A percentile compares a stretch with the other conserved stretches of the same genome.
phyloP scores from a whole-genome alignment of 2,329 filamentous ascomycete genomes.

The Fusarium foetens region DNA sequence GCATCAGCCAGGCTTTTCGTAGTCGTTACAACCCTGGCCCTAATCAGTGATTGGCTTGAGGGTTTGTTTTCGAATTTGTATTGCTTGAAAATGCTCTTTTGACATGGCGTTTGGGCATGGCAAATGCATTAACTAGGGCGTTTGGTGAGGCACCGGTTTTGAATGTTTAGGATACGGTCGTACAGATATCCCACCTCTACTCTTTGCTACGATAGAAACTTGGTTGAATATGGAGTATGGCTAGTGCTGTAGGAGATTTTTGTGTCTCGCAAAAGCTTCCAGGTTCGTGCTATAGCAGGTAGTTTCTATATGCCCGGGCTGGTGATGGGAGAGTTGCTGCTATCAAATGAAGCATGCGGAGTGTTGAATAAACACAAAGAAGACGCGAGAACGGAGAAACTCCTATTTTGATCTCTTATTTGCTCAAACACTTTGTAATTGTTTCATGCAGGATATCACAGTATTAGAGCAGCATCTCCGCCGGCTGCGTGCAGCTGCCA shows the following conservation, averaged over 20 bases:
- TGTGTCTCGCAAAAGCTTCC: neutral
- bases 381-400: neutral
- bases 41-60: conserved; percentile 40
- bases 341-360: neutral
- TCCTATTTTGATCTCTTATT: neutral
- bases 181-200: conserved; percentile 36
- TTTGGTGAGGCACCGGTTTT: conserved; percentile 25
- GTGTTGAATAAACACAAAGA: neutral
- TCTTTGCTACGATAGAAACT: conserved; percentile 14
- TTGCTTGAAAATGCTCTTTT: conserved; percentile 17
- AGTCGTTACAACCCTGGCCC: conserved; percentile 65
- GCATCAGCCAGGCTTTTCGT: conserved; percentile 73
- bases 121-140: conserved; percentile 40
- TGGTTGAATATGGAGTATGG: neutral
- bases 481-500: conserved; percentile 27
- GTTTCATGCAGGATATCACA: neutral
- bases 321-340: neutral
- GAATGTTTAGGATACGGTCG: conserved; percentile 18
- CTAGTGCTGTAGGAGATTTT: neutral
- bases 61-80: neutral
- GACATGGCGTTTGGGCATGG: conserved; percentile 39
- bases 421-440: neutral
- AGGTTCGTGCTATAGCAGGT: neutral
- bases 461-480: neutral
- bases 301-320: neutral